A percentile compares a stretch with the other conserved stretches of the same genome.
Conservation (phyloP, 1,284 basidiomycete species). For the Austroboletus rostrupii region DNA sequence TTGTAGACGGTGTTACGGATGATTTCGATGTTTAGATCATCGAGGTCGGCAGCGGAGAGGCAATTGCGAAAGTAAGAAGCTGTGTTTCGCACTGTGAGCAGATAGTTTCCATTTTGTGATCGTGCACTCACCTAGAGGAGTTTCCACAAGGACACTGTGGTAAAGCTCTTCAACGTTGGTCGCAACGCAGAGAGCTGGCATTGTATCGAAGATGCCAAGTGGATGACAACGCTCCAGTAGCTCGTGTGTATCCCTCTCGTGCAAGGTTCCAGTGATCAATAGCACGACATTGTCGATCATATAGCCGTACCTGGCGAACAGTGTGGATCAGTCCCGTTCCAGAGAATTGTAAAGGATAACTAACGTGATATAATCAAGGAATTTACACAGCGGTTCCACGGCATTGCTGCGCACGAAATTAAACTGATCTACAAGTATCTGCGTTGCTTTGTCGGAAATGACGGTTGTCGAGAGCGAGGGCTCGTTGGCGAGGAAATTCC, state of each 20-base stretch:
- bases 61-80: slow-evolving; percentile 98
- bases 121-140: slow-evolving; percentile 78
- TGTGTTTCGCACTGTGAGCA: slow-evolving; percentile 31
- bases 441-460: slow-evolving; percentile 93
- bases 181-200: slow-evolving; percentile 98
- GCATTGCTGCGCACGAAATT: slow-evolving; percentile 92
- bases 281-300: slow-evolving; percentile 99
- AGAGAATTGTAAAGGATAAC: slow-evolving; percentile 28
- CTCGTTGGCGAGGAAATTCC: slow-evolving; percentile 97
- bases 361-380: slow-evolving; percentile 96
- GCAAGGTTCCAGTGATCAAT: slow-evolving; percentile 95
- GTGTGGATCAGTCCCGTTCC: slow-evolving; percentile 7
- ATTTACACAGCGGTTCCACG: slow-evolving; percentile 86
- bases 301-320: slow-evolving; percentile 75
- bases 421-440: slow-evolving; percentile 95
- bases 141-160: slow-evolving; percentile 95
- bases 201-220: slow-evolving; percentile 94
- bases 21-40: slow-evolving; percentile 99
- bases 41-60: slow-evolving; percentile 91
- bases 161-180: slow-evolving; percentile 99
- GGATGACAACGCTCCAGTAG: slow-evolving; percentile 96
- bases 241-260: slow-evolving; percentile 97
- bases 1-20: slow-evolving; percentile 99
- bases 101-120: neutral
- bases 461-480: slow-evolving; percentile 92